These are phyloP conservation scores for Crucihimalaya himalaica DNA, from an alignment of 345 rosid genomes.

Conservation along the genomic window DNA sequence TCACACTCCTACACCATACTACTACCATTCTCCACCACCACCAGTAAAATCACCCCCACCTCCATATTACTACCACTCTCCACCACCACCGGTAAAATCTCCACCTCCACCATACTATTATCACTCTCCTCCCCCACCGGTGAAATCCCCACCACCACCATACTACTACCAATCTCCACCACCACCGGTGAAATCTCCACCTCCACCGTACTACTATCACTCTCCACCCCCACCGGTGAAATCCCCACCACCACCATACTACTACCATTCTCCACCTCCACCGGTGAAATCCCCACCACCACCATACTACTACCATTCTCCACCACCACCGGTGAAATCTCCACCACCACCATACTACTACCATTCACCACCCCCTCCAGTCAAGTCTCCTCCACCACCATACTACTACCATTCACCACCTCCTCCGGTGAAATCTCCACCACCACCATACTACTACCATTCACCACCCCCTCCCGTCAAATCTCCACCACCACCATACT, in stretches of 20 bases:
- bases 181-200: slow-evolving; percentile 18
- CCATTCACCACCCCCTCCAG: slow-evolving; percentile 39
- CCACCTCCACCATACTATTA: slow-evolving; percentile 37
- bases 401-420: slow-evolving; percentile 42
- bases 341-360: slow-evolving; percentile 36
- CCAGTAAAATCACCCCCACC: slow-evolving; percentile 25
- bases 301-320: slow-evolving; percentile 32
- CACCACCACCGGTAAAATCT: slow-evolving; percentile 31
- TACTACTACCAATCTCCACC: slow-evolving; percentile 48
- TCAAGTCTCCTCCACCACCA: slow-evolving; percentile 33
- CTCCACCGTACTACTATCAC: slow-evolving; percentile 42
- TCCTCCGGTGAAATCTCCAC: slow-evolving; percentile 25
- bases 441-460: slow-evolving; percentile 30
- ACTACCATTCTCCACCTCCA: slow-evolving; percentile 36
- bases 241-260: slow-evolving; percentile 45
- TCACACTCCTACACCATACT: slow-evolving; percentile 39
- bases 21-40: slow-evolving; percentile 41
- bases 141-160: slow-evolving; percentile 31
- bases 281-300: slow-evolving; percentile 43
- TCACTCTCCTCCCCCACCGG: slow-evolving; percentile 41
- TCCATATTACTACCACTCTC: slow-evolving; percentile 11
- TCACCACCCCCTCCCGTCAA: slow-evolving; percentile 42
- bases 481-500: slow-evolving; percentile 37
- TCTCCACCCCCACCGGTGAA: slow-evolving; percentile 48
- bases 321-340: slow-evolving; percentile 36